A percentile compares a stretch with the other conserved stretches of the same genome.
Conservation (phyloP, 2,329 filamentous ascomycete genomes). For the Metarhizium brunneum region DNA sequence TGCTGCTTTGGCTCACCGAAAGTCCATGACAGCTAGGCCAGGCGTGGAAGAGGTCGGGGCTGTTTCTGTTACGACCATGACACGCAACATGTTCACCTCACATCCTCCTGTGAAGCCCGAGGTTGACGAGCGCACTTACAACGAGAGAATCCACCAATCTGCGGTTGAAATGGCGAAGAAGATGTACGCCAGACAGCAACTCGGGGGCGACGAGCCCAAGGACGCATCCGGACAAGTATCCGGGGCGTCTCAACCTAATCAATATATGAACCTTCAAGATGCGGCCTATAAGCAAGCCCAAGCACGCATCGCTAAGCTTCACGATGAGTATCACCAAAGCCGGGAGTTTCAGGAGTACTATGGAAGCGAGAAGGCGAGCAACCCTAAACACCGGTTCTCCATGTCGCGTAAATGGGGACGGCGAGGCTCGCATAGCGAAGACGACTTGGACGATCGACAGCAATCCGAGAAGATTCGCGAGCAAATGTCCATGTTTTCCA, state of each 20-base stretch:
- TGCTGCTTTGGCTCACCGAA: slow-evolving; percentile 57
- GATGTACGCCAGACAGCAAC: slow-evolving; percentile 68
- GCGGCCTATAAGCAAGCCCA: slow-evolving; percentile 79
- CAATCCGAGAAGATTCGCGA: slow-evolving; percentile 63
- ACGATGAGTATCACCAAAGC: slow-evolving; percentile 56
- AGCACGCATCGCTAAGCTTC: slow-evolving; percentile 71
- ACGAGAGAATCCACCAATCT: slow-evolving; percentile 68
- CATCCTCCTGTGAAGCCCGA: slow-evolving; percentile 64
- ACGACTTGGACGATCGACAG: slow-evolving; percentile 53
- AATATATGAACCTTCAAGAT: slow-evolving; percentile 64
- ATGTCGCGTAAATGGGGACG: slow-evolving; percentile 47
- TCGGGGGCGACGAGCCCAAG: slow-evolving; percentile 42
- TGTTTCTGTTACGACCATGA: slow-evolving; percentile 57
- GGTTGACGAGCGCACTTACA: slow-evolving; percentile 61
- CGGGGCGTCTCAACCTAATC: slow-evolving; percentile 36
- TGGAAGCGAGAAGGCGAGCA: slow-evolving; percentile 34
- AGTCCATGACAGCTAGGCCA: slow-evolving; percentile 33
- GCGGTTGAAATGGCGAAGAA: slow-evolving; percentile 83
- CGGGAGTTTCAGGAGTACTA: slow-evolving; percentile 70
- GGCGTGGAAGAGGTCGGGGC: slow-evolving; percentile 54
- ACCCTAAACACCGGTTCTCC: slow-evolving; percentile 35
- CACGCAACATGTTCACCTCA: slow-evolving; percentile 68
- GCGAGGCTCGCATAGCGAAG: slow-evolving; percentile 56
- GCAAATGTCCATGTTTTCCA: slow-evolving; percentile 72
- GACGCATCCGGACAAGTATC: slow-evolving; percentile 25